Percentiles rank a stretch among this genome's conserved stretches.
Evolutionary conservation across 2,329 filamentous ascomycete species (phyloP).

Genomic region (Cladobotryum protrusum): DNA sequence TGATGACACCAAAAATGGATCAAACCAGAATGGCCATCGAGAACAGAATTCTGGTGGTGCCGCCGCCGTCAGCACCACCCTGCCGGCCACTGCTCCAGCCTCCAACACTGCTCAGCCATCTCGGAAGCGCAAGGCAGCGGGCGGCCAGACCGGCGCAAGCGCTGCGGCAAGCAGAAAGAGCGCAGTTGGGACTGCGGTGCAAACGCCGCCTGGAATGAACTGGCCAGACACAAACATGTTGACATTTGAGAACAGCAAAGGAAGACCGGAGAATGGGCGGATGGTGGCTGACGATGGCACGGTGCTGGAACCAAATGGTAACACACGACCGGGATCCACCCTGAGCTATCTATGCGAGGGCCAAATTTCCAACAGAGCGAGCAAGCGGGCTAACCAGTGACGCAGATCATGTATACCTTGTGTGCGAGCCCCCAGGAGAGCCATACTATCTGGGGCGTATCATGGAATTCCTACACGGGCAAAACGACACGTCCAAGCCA

Average conservation of each 20-base stretch:
- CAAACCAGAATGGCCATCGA: slow-evolving; percentile 32
- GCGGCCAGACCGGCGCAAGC: slow-evolving; percentile 13
- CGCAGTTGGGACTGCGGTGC: slow-evolving; percentile 25
- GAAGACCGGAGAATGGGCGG: slow-evolving; percentile 65
- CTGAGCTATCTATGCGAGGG: slow-evolving; percentile 23
- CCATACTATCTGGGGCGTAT: slow-evolving; percentile 96
- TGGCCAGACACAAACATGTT: slow-evolving; percentile 75
- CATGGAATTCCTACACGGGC: slow-evolving; percentile 90
- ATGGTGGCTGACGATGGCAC: slow-evolving; percentile 90
- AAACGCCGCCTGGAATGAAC: slow-evolving; percentile 32
- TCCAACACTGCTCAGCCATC: slow-evolving; percentile 44
- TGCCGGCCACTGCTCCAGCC: slow-evolving; percentile 42
- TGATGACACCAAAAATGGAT: slow-evolving; percentile 34
- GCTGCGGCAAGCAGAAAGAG: slow-evolving; percentile 15
- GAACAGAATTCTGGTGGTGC: slow-evolving; percentile 23
- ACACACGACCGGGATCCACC: slow-evolving; percentile 22
- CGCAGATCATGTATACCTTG: slow-evolving; percentile 78
- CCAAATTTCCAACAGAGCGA: slow-evolving; percentile 10
- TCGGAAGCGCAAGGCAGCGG: slow-evolving; percentile 80
- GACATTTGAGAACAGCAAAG: slow-evolving; percentile 69
- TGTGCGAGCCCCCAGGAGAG: slow-evolving; percentile 95
- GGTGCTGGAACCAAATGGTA: slow-evolving; percentile 77
- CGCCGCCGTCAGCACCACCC: slow-evolving; percentile 18
- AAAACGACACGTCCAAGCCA: slow-evolving; percentile 65
- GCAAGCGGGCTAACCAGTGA: slow-evolving; percentile 26